phyloP scores from a whole-genome alignment of 768 basidiomycete species.

The Boletus pseudo-olivaceus region DNA sequence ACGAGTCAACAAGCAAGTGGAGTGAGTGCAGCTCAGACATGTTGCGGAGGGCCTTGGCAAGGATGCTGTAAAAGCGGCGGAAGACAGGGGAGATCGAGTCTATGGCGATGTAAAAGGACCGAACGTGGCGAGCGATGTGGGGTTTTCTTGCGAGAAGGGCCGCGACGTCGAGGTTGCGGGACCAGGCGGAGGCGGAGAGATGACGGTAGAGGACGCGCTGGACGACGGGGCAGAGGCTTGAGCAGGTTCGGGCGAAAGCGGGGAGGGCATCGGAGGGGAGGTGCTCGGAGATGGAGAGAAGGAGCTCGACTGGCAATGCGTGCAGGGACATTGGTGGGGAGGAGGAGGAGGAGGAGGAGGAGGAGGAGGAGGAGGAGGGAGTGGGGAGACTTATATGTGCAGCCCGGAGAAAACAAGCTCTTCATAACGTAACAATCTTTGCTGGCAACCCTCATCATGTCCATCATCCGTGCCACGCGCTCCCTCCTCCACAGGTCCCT shows the following conservation, averaged over 20 bases:
- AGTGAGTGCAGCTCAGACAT: constrained; percentile 61
- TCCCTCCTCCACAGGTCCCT: neutral
- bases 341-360: neutral
- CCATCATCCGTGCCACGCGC: neutral
- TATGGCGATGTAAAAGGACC: constrained; percentile 55
- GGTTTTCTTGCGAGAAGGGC: constrained; percentile 54
- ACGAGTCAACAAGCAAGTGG: constrained; percentile 46
- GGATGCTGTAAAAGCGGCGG: constrained; percentile 44
- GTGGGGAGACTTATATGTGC: neutral
- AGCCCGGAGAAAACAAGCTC: neutral
- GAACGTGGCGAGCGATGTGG: constrained; percentile 58
- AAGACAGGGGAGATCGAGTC: constrained; percentile 40
- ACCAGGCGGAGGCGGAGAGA: constrained; percentile 43
- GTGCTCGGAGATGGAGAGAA: constrained; percentile 47
- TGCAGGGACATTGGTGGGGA: constrained; percentile 40
- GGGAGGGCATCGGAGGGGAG: constrained; percentile 40
- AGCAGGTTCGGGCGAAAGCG: constrained; percentile 43
- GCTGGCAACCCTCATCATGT: constrained; percentile 7
- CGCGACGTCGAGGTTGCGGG: constrained; percentile 48
- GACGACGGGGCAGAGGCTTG: constrained; percentile 45
- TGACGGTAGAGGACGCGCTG: constrained; percentile 63
- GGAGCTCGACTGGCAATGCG: constrained; percentile 58
- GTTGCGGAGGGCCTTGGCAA: constrained; percentile 50
- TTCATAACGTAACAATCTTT: constrained; percentile 16
- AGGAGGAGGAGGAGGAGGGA: neutral